Evolutionary conservation across 192 early-diverging fungal species (phyloP), one percentile per base, ranked within the genome.

Genomic region (Globomyces pollinis-pini): DNA sequence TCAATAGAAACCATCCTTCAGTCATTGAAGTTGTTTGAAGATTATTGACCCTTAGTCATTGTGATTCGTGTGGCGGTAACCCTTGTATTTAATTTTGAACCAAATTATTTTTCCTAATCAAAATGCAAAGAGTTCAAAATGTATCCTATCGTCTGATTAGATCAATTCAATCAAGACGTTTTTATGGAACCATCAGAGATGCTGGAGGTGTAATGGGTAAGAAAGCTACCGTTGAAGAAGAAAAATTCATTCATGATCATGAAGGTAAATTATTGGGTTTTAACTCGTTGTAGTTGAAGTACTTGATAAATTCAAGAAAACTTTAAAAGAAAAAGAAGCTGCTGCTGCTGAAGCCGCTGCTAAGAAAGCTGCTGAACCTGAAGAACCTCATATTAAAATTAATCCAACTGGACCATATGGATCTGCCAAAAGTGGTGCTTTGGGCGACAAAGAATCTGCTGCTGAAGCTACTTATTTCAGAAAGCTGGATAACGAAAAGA

Each of bases 191-290:
- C 18, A 16, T 42, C 41, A 18, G 41, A 4, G 41, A 42, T 16
- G 41, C 15, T 16, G 18, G 41, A 9, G 18, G 41, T 18, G 5
- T 18, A 42, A 16, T 42, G 15, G 18, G 18, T 3, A 42, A 42
- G 18, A 42, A 42, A 18, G 41, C 15, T 16, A 12, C 8, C 18
- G 41, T 18, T 16, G 3, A 5, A 12, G 41, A 42, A 42, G 41
- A 42, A 16, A 42, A 42, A 42, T 42, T 42, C 41, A 42, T 42
- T 16, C 41, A 42, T 42, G 41, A 42, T 18, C 41, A 42, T 42
- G 41, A 42, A 42, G n/a, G n/a, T n/a, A n/a, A n/a, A n/a, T n/a
- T n/a, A n/a, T n/a, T n/a, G n/a, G n/a, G n/a, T n/a, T n/a, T n/a
- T n/a, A n/a, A n/a, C n/a, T n/a, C n/a, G n/a, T n/a, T n/a, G n/a